Base-by-base conservation (phyloP, 306 rosid genomes). In the Medicago ruthenica region DNA sequence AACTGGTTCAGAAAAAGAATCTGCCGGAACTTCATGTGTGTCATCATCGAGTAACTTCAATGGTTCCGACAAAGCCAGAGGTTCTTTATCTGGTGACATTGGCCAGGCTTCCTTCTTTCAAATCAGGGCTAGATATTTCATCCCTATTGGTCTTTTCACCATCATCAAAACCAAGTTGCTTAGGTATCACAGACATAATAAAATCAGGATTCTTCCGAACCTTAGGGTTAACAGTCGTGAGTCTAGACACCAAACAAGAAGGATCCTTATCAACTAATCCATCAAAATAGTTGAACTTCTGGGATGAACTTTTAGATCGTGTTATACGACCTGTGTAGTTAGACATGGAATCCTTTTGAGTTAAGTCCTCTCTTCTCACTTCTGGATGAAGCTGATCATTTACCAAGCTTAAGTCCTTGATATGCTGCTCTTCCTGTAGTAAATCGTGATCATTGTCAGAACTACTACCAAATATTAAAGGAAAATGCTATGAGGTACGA, bases 151-250 rank as follows among this genome's bases (percentile, higher is more conserved):
- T 75, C 13, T 57, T 73, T 66, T 82, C 92, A 4, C 72, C 71
- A 6, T 81, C 82, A 80, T 79, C 93, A 83, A 86, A 86, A 77
- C 83, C 77, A 74, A 83, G 89, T 63, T 91, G 85, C 74, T 82
- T 86, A 68, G 91, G 90, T 76, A 78, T 81, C 81, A 84, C 78
- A 74, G 79, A 68, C 81, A 74, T 80, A n/a, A n/a, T 74, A 69
- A 53, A 75, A 81, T 79, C 87, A 87, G 89, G 37, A 59, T 86
- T 86, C 34, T 48, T 67, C 75, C 70, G 85, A 75, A 67, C 80
- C 79, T 66, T 39, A 51, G 80, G 76, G 63, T 69, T 73, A 83
- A 48, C 71, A 67, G 48, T 54, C 13, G 76, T 73, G 63, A 64
- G 55, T 64, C 63, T 82, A 37, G 84, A 63, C 58, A 73, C 82